phyloP scores from a whole-genome alignment of 331 rosid species.

The Malus hybrid region DNA sequence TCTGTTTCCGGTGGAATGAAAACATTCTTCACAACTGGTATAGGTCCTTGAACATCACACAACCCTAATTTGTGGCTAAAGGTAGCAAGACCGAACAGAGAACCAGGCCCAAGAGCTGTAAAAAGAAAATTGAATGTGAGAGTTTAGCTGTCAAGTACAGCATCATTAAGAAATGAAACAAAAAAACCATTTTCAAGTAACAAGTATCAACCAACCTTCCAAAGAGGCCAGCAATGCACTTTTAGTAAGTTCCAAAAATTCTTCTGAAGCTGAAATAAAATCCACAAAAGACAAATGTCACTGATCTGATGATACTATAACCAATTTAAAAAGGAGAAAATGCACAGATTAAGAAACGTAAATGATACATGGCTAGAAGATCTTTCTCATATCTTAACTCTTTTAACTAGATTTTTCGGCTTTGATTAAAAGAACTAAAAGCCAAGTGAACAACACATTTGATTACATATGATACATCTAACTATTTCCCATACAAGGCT shows the following conservation, averaged over 20 bases:
- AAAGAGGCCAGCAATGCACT: conserved; percentile 92
- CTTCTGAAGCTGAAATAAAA: conserved; percentile 81
- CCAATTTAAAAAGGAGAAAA: background rate
- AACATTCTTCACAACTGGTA: conserved; percentile 79
- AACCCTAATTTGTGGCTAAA: conserved; percentile 95
- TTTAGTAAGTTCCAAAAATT: conserved; percentile 86
- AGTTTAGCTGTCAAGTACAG: conserved; percentile 9
- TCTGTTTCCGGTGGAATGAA: conserved; percentile 80
- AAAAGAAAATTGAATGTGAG: conserved; percentile 6
- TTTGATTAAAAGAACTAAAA: background rate
- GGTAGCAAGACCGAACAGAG: conserved; percentile 93
- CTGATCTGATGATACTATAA: background rate
- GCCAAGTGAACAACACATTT: background rate
- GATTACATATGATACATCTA: background rate
- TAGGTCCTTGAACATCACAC: conserved; percentile 94
- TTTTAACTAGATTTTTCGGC: background rate
- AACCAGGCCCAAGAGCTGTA: conserved; percentile 92
- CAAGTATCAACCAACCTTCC: conserved; percentile 69
- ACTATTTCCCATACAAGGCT: background rate
- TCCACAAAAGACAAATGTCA: conserved; percentile 12
- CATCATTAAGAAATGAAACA: conserved; percentile 14
- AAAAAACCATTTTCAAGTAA: conserved; percentile 9
- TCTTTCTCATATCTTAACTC: background rate
- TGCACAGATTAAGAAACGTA: background rate
- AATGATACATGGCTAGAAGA: background rate